Evolutionary conservation across 345 rosid species (phyloP), one percentile per base, ranked within the genome.

Genomic region (Bruguiera sexangula): DNA sequence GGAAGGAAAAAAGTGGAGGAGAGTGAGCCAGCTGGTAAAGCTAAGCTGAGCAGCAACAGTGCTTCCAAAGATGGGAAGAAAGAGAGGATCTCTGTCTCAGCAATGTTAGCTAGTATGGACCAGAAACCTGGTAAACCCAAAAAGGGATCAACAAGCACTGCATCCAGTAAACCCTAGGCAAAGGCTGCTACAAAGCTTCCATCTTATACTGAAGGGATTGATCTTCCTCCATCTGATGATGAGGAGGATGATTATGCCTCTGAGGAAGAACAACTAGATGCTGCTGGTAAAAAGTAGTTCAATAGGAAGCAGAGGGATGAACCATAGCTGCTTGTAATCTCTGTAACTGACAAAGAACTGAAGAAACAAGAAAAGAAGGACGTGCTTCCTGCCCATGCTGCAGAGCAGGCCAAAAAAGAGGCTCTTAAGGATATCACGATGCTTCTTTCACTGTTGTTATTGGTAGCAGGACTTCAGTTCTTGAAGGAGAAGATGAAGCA

Each of bases 181-280:
- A 94, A 80, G 71, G 73, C 82, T 8, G 81, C 76, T 69, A 69
- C 56, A 27, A 27, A 27, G 29, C 29, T 27, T 27, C 29, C 84
- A 0, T 81, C 98, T 37, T 95, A 95, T 69, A 88, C 80, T 3
- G 99, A 92, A 69, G 97, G 82, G 6, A 72, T 88, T 30, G 98
- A 92, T 80, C 96, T 95, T 65, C 98, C 96, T 73, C 90, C 97
- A 8, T 85, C 97, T 76, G 98, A 87, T 2, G 97, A 87, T 0
- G 97, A 89, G 69, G 97, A 88, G 0, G 91, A 81, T 0, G 85
- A 58, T 15, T 63, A 68, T 36, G 80, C 39, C 8, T 77, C 89
- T 6, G 90, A 75, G 20, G 93, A 83, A 73, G 88, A 82, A 63
- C 70, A 79, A 64, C 71, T 75, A n/a, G 79, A 74, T 69, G 60